Base-by-base conservation (phyloP, 192 early-diverging fungal genomes). In the Podila epicladia region DNA sequence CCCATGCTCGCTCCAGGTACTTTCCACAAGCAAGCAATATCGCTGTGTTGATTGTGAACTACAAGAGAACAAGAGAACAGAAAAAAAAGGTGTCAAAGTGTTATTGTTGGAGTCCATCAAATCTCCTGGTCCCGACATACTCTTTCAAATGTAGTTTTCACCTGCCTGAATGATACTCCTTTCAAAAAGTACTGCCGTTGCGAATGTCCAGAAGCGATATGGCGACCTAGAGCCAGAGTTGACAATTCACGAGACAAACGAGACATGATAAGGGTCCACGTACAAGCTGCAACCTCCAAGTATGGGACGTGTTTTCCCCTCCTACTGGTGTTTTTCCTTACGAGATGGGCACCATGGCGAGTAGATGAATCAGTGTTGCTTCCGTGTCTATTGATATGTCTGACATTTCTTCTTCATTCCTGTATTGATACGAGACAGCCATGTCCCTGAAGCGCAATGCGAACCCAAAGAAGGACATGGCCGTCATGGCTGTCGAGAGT, bases 1-100 rank as follows among this genome's bases (percentile, higher is more conserved):
- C 95, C 94, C 95, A 98, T 64, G 88, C 88, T 26, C 89, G 85
- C 77, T 97, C 97, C 72, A 97, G 85, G 77, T 95, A 97, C 71
- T 91, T 87, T 48, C 95, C 96, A 69, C 84, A 74, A 17, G 88
- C 73, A 20, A 91, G 62, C 5, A 92, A 37, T n/a, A 73, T 60
- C 12, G 28, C 24, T 1, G 31, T 65, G 49, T 73, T 68, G 45
- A 80, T 51, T 22, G 67, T 67, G 62, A 60, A 80, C 77, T 80
- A 58, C 31, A 17, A 6, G 3, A 17, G 3, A 45, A 17, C 41
- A 45, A 45, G 38, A 12, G 38, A 12, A 41, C 38, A 41, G 17
- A 3, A 45, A 45, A 41, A 45, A 3, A 45, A 45, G 15, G 41
- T 4, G 41, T 45, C 2, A 45, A 45, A 15, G 41, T 45, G 41